phyloP scores from a whole-genome alignment of 2,329 filamentous ascomycete genomes.

The Sporothrix brunneoviolacea region DNA sequence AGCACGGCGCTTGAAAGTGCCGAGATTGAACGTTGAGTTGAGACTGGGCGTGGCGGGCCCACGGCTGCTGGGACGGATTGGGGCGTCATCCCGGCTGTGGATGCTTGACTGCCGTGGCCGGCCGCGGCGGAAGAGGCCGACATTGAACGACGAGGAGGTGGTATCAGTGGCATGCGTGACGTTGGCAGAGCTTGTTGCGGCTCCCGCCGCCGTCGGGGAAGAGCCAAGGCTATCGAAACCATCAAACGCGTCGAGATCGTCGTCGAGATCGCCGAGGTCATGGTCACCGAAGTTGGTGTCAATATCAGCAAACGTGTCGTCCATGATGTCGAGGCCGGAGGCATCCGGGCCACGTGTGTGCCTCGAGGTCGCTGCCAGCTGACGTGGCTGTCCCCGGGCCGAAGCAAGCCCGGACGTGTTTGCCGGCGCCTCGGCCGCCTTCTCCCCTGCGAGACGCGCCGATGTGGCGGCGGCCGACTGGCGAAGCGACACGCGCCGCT shows the following conservation, averaged over 20 bases:
- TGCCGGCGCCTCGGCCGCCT: slow-evolving; percentile 17
- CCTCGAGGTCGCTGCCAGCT: slow-evolving; percentile 24
- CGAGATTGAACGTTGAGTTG: slow-evolving; percentile 48
- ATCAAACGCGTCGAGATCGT: slow-evolving; percentile 18
- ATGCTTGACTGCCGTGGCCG: slow-evolving; percentile 45
- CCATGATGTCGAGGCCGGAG: slow-evolving; percentile 41
- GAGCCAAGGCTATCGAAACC: slow-evolving; percentile 20
- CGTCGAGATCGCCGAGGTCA: slow-evolving; percentile 10
- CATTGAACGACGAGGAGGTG: slow-evolving; percentile 36
- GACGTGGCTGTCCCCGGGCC: no score
- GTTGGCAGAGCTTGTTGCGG: slow-evolving; percentile 6
- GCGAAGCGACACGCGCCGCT: slow-evolving; percentile 20
- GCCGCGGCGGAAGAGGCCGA: slow-evolving; percentile 39
- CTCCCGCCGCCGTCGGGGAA: slow-evolving; percentile 3
- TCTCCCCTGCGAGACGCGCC: slow-evolving; percentile 2
- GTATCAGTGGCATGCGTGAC: slow-evolving; percentile 34
- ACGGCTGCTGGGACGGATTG: slow-evolving; percentile 49
- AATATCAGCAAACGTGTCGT: slow-evolving; percentile 40
- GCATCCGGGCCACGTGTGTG: slow-evolving; percentile 28
- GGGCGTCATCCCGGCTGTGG: slow-evolving; percentile 42
- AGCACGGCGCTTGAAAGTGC: slow-evolving; percentile 49
- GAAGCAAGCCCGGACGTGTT: no score
- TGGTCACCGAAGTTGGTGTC: slow-evolving; percentile 33
- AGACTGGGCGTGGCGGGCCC: slow-evolving; percentile 41
- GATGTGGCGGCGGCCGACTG: slow-evolving; percentile 12